These are phyloP conservation scores for Bipolaris victoriae DNA, from an alignment of 2,329 filamentous ascomycete species.

Conservation along the genomic window DNA sequence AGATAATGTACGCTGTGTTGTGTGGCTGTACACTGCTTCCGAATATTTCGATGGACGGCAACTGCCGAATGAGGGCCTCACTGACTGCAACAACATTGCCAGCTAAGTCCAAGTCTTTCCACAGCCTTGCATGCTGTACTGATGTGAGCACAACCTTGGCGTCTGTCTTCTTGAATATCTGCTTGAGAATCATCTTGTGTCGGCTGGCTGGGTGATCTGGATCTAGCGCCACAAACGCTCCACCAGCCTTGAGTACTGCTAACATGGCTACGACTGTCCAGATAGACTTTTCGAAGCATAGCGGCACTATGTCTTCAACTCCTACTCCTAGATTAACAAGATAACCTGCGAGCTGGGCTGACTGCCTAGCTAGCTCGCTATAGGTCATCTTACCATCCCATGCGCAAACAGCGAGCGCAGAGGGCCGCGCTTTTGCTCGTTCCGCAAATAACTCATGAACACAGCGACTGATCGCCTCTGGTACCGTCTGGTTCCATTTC, in stretches of 20 bases:
- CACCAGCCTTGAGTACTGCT: constrained; percentile 51
- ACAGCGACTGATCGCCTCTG: constrained; percentile 2
- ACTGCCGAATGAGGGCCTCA: neutral
- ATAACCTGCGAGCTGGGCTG: neutral
- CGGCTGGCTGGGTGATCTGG: constrained; percentile 18
- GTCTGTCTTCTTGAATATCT: constrained; percentile 5
- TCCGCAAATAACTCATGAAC: constrained; percentile 13
- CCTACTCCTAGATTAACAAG: neutral
- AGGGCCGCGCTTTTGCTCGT: neutral
- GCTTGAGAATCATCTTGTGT: constrained; percentile 34
- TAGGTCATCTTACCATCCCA: constrained; percentile 23
- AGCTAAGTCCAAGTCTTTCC: neutral
- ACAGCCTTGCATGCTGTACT: neutral
- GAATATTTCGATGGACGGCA: neutral
- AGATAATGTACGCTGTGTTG: constrained; percentile 60
- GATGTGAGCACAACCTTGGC: constrained; percentile 5
- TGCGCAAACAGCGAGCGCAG: constrained; percentile 2
- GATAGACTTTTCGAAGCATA: constrained; percentile 28
- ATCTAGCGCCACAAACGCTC: neutral
- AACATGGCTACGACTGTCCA: constrained; percentile 46
- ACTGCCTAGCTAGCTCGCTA: constrained; percentile 6
- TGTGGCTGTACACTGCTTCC: neutral
- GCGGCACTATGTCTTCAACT: constrained; percentile 27
- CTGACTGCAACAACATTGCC: neutral
- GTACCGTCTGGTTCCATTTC: neutral